phyloP scores from a whole-genome alignment of 495 filamentous ascomycete species.

The Talaromyces stipitatus region DNA sequence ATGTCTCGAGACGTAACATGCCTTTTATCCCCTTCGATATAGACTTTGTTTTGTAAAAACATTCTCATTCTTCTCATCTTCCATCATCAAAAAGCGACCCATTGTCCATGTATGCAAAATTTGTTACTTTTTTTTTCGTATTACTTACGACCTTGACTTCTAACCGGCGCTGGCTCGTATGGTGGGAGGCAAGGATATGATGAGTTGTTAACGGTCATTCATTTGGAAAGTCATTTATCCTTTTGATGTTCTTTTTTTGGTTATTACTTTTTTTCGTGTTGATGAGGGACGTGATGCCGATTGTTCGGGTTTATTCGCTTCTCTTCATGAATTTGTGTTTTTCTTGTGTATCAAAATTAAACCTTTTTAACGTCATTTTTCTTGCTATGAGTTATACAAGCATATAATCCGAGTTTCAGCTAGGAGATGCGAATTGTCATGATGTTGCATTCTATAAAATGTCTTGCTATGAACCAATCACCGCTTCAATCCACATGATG shows the following conservation, averaged over 20 bases:
- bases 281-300: background rate
- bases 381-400: too few species aligned
- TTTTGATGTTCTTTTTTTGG: background rate
- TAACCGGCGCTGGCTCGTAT: conserved; percentile 43
- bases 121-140: background rate
- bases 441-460: background rate
- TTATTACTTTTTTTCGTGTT: background rate
- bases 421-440: background rate
- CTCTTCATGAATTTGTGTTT: background rate
- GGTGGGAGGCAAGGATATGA: conserved; percentile 17
- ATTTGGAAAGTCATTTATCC: background rate
- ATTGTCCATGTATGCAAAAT: conserved; percentile 7
- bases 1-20: conserved; percentile 12
- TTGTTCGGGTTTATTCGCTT: background rate
- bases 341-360: background rate
- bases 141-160: conserved; percentile 23
- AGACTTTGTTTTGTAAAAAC: conserved; percentile 36
- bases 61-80: conserved; percentile 15
- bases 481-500: background rate
- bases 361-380: background rate
- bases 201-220: conserved; percentile 6
- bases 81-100: conserved; percentile 7
- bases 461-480: too few species aligned
- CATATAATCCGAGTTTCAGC: background rate
- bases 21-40: conserved; percentile 25